Evolutionary conservation across 495 filamentous ascomycete genomes (phyloP).

Genomic region (Cetradonia linearis): DNA sequence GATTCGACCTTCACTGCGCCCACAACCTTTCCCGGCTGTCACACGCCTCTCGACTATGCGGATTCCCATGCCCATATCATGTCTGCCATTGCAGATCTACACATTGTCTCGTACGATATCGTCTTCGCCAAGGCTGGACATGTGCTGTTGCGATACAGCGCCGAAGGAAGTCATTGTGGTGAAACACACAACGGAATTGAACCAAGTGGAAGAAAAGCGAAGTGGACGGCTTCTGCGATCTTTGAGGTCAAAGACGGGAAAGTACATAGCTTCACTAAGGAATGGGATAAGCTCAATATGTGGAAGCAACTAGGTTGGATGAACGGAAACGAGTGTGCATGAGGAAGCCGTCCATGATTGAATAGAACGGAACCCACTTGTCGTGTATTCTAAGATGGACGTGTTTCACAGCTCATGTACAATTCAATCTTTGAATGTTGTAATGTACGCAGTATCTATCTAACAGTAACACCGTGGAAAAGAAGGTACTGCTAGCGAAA

Average conservation of each 20-base stretch:
- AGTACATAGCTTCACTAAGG: slow-evolving; percentile 29
- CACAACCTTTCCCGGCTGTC: slow-evolving; percentile 28
- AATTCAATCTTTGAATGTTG: not conserved
- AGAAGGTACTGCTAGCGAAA: slow-evolving; percentile 70
- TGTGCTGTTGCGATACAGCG: slow-evolving; percentile 29
- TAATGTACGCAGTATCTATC: slow-evolving; percentile 56
- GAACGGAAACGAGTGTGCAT: slow-evolving; percentile 27
- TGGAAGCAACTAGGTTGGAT: slow-evolving; percentile 32
- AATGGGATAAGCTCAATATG: slow-evolving; percentile 32
- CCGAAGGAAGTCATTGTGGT: slow-evolving; percentile 29
- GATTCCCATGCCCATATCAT: slow-evolving; percentile 31
- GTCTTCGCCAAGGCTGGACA: slow-evolving; percentile 28
- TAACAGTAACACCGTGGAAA: slow-evolving; percentile 54
- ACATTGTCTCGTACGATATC: slow-evolving; percentile 28
- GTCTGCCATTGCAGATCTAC: slow-evolving; percentile 27
- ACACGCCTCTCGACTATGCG: slow-evolving; percentile 31
- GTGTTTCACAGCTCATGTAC: not conserved
- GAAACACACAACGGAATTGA: slow-evolving; percentile 29
- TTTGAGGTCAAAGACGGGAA: slow-evolving; percentile 32
- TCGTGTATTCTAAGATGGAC: not conserved
- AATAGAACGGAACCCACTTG: not conserved
- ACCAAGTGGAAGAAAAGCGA: slow-evolving; percentile 28
- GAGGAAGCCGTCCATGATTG: not conserved
- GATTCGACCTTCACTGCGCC: slow-evolving; percentile 25
- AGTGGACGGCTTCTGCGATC: slow-evolving; percentile 30